These are phyloP conservation scores for Diaporthe ampelina DNA, from an alignment of 2,329 filamentous ascomycete species.

Conservation along the genomic window DNA sequence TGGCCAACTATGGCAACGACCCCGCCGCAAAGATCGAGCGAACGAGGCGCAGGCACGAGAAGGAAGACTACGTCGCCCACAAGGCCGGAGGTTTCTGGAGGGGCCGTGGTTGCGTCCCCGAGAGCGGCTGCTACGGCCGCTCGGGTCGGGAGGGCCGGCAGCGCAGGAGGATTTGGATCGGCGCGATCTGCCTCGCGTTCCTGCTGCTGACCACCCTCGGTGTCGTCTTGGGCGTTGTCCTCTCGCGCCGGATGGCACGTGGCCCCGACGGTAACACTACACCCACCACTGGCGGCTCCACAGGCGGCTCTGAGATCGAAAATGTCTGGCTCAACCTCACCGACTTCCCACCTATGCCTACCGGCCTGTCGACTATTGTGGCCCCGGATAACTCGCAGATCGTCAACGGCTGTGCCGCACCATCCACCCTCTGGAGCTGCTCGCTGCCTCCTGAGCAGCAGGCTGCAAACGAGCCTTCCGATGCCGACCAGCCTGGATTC, in stretches of 20 bases:
- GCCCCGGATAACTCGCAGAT: slow-evolving; percentile 76
- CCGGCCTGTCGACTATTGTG: slow-evolving; percentile 83
- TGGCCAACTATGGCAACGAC: slow-evolving; percentile 53
- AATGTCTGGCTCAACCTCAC: slow-evolving; percentile 85
- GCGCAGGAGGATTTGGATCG: slow-evolving; percentile 71
- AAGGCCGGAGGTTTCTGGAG: slow-evolving; percentile 74
- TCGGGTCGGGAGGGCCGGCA: slow-evolving; percentile 74
- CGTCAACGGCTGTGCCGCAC: slow-evolving; percentile 78
- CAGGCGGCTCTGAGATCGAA: slow-evolving; percentile 22
- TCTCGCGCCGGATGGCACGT: slow-evolving; percentile 23
- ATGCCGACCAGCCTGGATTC: slow-evolving; percentile 81
- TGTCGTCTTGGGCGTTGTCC: slow-evolving; percentile 66
- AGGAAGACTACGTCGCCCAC: slow-evolving; percentile 73
- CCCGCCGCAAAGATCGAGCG: slow-evolving; percentile 62
- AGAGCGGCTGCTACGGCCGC: slow-evolving; percentile 75
- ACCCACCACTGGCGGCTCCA: slow-evolving; percentile 5
- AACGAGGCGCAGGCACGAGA: slow-evolving; percentile 70
- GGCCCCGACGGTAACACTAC: slow-evolving; percentile 5
- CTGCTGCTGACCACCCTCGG: slow-evolving; percentile 69
- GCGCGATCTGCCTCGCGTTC: slow-evolving; percentile 62
- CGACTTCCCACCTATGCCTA: slow-evolving; percentile 87
- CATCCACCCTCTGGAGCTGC: slow-evolving; percentile 87
- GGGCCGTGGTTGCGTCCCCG: slow-evolving; percentile 73
- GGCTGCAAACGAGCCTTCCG: slow-evolving; percentile 71
- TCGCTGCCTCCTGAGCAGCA: slow-evolving; percentile 85